Evolutionary conservation across 2,329 filamentous ascomycete species (phyloP), one percentile per base, ranked within the genome.

Genomic region (Blastomyces gilchristii): DNA sequence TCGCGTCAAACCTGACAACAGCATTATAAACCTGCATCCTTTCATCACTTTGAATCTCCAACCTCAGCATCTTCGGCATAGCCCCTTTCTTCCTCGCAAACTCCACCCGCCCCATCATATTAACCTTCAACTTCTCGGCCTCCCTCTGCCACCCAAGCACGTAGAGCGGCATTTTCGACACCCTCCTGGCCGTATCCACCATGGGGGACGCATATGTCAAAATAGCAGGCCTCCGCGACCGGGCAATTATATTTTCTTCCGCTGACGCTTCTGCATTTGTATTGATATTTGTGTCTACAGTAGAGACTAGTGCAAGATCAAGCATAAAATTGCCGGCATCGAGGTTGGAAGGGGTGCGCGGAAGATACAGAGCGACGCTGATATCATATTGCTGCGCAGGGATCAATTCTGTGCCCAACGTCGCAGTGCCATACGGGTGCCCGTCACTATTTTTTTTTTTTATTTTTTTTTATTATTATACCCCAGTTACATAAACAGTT

Each of bases 251-350:
- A 25, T 66, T 63, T 1, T 69, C 18, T 7, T 49, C 31, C 1
- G 18, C 50, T 37, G 41, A 12, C 16, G 8, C 28, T 2, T 43
- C 43, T n/a, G 67, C 67, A 61, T 73, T 73, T n/a, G 66, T 63
- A 25, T 67, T 66, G 1, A 63, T 69, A 45, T 69, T 68, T 37
- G 68, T 72, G 37, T 75, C 74, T 77, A 76, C 34, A 22, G 53
- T 6, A 56, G 81, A 81, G 59, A 89, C 81, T 60, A 96, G 83
- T 65, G 85, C 83, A 85, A 83, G 78, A 57, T 89, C 87, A 22
- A 97, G 79, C 94, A 99, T 99, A 80, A 97, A 97, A 77, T 97
- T 97, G 37, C 94, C 94, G 16, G 84, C 83, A 1, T 83, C 83
- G 28, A 89, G 77, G 70, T 99, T 99, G 1, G 81, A 76, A 0